Evolutionary conservation across 2,329 filamentous ascomycete species (phyloP).

Genomic region (Dryadomyces sulphureus): DNA sequence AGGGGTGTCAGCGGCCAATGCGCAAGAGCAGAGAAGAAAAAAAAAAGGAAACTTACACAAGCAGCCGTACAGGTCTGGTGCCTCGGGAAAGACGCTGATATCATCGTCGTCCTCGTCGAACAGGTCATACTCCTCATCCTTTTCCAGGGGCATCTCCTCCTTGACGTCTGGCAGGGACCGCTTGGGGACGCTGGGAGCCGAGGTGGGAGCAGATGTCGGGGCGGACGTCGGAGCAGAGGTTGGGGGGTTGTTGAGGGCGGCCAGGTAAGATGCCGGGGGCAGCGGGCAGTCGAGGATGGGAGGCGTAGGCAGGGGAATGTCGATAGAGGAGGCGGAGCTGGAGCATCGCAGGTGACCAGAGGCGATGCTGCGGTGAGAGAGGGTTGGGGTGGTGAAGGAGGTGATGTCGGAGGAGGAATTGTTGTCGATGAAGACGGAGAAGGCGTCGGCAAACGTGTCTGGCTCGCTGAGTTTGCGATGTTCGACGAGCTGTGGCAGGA

Average conservation of each 20-base stretch:
- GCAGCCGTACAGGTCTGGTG: slow-evolving; percentile 44
- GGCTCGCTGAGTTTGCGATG: slow-evolving; percentile 25
- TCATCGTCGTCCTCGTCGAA: slow-evolving; percentile 26
- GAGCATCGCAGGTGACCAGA: slow-evolving; percentile 37
- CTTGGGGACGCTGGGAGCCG: slow-evolving; percentile 32
- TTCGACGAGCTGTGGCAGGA: slow-evolving; percentile 38
- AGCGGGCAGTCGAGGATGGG: slow-evolving; percentile 33
- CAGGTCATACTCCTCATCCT: slow-evolving; percentile 23
- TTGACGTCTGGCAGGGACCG: slow-evolving; percentile 65
- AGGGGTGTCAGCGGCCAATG: background rate
- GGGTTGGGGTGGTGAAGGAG: slow-evolving; percentile 57
- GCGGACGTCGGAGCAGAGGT: background rate
- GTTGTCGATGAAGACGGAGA: slow-evolving; percentile 30
- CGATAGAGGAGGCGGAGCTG: slow-evolving; percentile 68
- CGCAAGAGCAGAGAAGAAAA: background rate
- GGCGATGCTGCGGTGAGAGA: slow-evolving; percentile 34
- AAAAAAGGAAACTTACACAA: slow-evolving; percentile 44
- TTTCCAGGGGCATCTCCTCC: slow-evolving; percentile 70
- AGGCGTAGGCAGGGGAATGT: slow-evolving; percentile 29
- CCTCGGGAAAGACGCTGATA: slow-evolving; percentile 32
- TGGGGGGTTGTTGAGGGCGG: background rate
- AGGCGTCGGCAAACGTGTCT: slow-evolving; percentile 17
- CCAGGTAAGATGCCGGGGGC: slow-evolving; percentile 33
- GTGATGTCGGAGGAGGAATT: slow-evolving; percentile 49
- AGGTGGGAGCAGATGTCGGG: background rate